A percentile compares a stretch with the other conserved stretches of the same genome.
These are phyloP conservation scores for Colletotrichum camelliae DNA, from an alignment of 2,329 filamentous ascomycete genomes.

Conservation along the genomic window DNA sequence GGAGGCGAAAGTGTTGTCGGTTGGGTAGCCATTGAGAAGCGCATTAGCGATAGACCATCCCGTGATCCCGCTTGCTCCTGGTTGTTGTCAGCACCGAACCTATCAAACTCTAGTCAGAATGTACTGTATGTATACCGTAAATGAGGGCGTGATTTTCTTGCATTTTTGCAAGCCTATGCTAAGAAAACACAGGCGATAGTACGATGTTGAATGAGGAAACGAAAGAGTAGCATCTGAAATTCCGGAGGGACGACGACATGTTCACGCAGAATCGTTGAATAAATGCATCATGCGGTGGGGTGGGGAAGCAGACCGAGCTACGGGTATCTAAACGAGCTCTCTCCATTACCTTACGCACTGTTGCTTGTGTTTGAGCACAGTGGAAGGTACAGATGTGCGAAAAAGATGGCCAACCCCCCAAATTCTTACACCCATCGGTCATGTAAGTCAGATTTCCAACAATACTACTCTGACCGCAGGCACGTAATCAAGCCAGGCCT, in stretches of 20 bases:
- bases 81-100: neutral
- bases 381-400: neutral
- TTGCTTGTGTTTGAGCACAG: neutral
- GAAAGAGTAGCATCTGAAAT: neutral
- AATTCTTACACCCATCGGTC: neutral
- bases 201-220: neutral
- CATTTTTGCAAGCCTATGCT: neutral
- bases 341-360: neutral
- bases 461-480: neutral
- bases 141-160: neutral
- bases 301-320: neutral
- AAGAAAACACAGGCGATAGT: neutral
- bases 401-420: neutral
- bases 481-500: neutral
- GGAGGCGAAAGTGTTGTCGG: slow-evolving; percentile 44
- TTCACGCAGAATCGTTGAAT: neutral
- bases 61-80: slow-evolving; percentile 42
- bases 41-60: slow-evolving; percentile 55
- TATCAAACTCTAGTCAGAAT: neutral
- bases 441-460: neutral
- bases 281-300: neutral
- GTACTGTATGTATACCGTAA: neutral
- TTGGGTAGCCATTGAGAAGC: slow-evolving; percentile 50
- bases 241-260: neutral
- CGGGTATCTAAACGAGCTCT: neutral